Evolutionary conservation across 1,284 basidiomycete species (phyloP).

Genomic region (Termitomyces sp.): DNA sequence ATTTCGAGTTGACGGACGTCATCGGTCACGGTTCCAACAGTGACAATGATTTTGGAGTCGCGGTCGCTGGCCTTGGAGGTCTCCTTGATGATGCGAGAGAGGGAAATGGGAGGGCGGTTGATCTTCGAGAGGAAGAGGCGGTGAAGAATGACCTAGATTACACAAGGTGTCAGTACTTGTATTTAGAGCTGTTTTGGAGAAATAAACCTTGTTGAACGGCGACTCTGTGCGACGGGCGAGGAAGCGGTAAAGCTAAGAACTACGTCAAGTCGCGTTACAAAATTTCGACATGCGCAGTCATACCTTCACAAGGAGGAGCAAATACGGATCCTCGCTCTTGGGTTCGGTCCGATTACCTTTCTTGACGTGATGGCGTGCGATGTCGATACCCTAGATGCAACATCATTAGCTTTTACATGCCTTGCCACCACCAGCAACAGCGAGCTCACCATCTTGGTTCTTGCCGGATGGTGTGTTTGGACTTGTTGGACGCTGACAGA

Average conservation of each 20-base stretch:
- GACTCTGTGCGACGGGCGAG: conserved; percentile 96
- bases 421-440: conserved; percentile 27
- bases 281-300: conserved; percentile 20
- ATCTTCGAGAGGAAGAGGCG: conserved; percentile 96
- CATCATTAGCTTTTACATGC: conserved; percentile 16
- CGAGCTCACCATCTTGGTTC: conserved; percentile 74
- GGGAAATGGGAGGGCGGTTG: conserved; percentile 96
- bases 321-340: conserved; percentile 98
- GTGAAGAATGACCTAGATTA: conserved; percentile 78
- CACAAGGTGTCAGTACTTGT: background rate
- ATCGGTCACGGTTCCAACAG: conserved; percentile 93
- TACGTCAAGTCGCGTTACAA: conserved; percentile 9
- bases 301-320: conserved; percentile 97
- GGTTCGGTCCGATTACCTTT: conserved; percentile 93
- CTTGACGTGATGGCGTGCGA: conserved; percentile 97
- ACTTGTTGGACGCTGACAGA: conserved; percentile 33
- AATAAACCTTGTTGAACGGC: conserved; percentile 87
- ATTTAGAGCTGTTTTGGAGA: background rate
- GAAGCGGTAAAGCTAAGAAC: conserved; percentile 92
- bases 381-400: conserved; percentile 88
- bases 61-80: conserved; percentile 67
- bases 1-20: conserved; percentile 86
- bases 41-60: conserved; percentile 82
- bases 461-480: conserved; percentile 48
- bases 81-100: conserved; percentile 86